A percentile compares a stretch with the other conserved stretches of the same genome.
phyloP scores from a whole-genome alignment of 2,329 filamentous ascomycete species.

The Mycogone perniciosa region DNA sequence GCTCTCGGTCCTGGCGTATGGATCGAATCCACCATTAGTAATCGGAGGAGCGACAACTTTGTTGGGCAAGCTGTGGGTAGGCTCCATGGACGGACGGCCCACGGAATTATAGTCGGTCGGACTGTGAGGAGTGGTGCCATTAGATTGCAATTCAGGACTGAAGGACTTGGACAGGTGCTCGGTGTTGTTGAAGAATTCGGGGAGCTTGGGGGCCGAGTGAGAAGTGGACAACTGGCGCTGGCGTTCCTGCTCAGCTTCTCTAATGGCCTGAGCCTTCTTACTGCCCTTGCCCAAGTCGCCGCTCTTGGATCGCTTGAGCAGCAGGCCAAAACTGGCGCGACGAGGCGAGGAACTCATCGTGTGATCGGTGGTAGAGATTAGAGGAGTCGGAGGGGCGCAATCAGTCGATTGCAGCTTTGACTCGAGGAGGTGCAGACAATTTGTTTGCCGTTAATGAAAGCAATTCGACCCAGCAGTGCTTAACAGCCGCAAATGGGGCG shows the following conservation, averaged over 20 bases:
- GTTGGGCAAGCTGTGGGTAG: constrained; percentile 34
- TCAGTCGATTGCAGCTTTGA: not conserved
- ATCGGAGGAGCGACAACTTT: constrained; percentile 50
- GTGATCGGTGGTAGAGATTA: not conserved
- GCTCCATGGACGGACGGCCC: constrained; percentile 48
- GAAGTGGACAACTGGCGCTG: constrained; percentile 42
- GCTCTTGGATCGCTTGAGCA: constrained; percentile 63
- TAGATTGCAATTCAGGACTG: constrained; percentile 50
- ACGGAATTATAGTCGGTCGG: constrained; percentile 10
- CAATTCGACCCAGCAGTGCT: not conserved
- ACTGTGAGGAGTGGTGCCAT: constrained; percentile 49
- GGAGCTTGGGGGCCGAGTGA: constrained; percentile 45
- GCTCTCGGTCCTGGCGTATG: constrained; percentile 80
- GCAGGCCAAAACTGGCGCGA: constrained; percentile 46
- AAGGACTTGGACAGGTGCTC: constrained; percentile 41
- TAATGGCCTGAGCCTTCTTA: constrained; percentile 52
- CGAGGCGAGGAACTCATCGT: constrained; percentile 25
- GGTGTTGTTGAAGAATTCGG: constrained; percentile 44
- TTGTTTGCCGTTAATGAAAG: not conserved
- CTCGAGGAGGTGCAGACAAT: not conserved
- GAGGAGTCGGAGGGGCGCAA: not conserved
- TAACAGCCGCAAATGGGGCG: not conserved
- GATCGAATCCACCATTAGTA: constrained; percentile 60
- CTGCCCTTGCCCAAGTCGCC: constrained; percentile 55
- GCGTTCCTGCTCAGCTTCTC: constrained; percentile 45